Base-by-base conservation (phyloP, 495 filamentous ascomycete genomes). In the Penicillium angulare region DNA sequence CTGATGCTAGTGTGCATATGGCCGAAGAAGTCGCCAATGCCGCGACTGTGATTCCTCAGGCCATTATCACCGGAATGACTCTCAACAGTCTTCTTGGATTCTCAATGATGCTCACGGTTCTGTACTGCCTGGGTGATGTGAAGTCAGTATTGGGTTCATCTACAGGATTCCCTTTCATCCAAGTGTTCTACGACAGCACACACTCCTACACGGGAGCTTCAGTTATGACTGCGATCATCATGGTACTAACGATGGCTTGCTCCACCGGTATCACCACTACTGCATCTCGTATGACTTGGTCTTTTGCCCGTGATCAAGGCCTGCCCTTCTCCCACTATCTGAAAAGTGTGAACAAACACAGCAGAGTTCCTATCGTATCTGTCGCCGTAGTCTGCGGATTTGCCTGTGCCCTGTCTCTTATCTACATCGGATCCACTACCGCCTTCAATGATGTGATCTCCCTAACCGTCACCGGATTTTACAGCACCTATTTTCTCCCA, bases 231-330 rank as follows among this genome's bases (percentile, higher is more conserved):
- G 52, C 59, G 15, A 46, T 73, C 20, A 50, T 78, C 15, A 61
- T 73, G 16, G 46, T 75, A 8, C 55, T 75, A 15, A 67, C 64
- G 23, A 58, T 56, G 51, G 57, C 57, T 18, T 63, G 64, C 27
- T 59, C 62, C 13, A 61, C 70, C 22, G 74, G 69, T 16, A 60
- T 68, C 12, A 57, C 74, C 0, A 69, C 77, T 8, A 71, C 75
- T 2, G 65, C 76, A 22, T 81, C 79, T 7, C 71, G 80, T 24
- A 77, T 79, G 53, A 57, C 64, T 17, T 82, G 79, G 79, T 72
- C 74, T 3, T 81, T 83, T 45, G 72, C 76, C 2, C 61, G 79
- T 12, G 79, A 82, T 47, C 50, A 65, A 15, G 79, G 74, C 9
- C 47, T 77, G 17, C 75, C 78, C 1, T 75, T 67, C 43, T 69